Base-by-base conservation (phyloP, 768 basidiomycete genomes). In the Lactarius quietus region DNA sequence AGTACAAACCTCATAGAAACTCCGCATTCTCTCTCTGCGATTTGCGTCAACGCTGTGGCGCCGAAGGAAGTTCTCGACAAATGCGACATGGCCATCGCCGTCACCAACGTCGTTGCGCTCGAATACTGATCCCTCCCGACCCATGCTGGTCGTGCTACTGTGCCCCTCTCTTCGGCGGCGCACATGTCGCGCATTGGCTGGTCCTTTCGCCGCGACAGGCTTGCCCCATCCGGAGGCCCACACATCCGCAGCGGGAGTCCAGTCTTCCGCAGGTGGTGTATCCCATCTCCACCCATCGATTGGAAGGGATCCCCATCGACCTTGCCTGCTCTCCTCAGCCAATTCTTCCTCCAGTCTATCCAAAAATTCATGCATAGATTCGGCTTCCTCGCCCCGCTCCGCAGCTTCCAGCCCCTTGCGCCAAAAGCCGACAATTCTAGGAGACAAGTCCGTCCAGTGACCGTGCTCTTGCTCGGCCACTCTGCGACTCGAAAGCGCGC, bases 1-100 rank as follows among this genome's bases (percentile, higher is more conserved):
- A 31, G 33, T 31, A 73, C 79, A 20, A 68, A 83, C 85, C 74
- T 82, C 75, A 58, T 78, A 82, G 68, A 86, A 86, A 26, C 64
- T 35, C 69, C 84, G 79, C 84, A 87, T 83, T 59, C 76, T 68
- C 59, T 68, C 72, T 57, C 74, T 81, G 28, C 79, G 78, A 38
- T 77, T 76, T 18, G 76, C 76, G 63, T 76, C 73, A 12, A 73
- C 79, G 1, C 76, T 76, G 59, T 77, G 72, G 61, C 76, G 76
- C 18, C 72, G 75, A 3, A 83, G 83, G 35, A 83, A 74, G 20
- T 73, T 70, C 54, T 86, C 84, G 15, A 83, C 80, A 65, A 85
- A 84, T 3, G 75, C 61, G 41, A 73, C 72, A 23, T 68, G 53
- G 8, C 74, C 72, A 35, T 71, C 65, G 53, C 38, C 38, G 14